A percentile compares a stretch with the other conserved stretches of the same genome.
phyloP scores from a whole-genome alignment of 2,329 filamentous ascomycete genomes.

The Westerdykella sp. region DNA sequence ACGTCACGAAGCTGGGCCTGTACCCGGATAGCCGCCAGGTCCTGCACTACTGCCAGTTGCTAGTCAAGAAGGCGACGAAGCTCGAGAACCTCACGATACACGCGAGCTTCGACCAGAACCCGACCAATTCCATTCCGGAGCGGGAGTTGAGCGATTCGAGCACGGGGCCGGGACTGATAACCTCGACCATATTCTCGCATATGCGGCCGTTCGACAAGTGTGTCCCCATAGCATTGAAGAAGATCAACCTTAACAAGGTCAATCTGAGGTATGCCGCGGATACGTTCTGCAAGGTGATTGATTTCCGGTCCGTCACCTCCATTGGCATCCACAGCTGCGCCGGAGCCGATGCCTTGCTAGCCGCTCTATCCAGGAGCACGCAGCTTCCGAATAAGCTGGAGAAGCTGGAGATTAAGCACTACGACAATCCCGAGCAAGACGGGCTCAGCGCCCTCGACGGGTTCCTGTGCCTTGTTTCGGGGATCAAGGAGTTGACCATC shows the following conservation, averaged over 20 bases:
- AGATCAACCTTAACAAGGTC: slow-evolving; percentile 42
- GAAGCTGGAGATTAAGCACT: slow-evolving; percentile 43
- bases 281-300: slow-evolving; percentile 44
- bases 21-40: slow-evolving; percentile 44
- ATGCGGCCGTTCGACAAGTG: slow-evolving; percentile 44
- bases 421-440: slow-evolving; percentile 45
- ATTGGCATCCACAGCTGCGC: slow-evolving; percentile 42
- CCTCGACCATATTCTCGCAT: slow-evolving; percentile 42
- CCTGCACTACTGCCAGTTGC: slow-evolving; percentile 39
- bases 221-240: slow-evolving; percentile 40
- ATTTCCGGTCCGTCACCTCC: slow-evolving; percentile 40
- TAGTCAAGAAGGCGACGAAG: slow-evolving; percentile 38
- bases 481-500: slow-evolving; percentile 40
- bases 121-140: slow-evolving; percentile 16
- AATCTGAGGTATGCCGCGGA: slow-evolving; percentile 44
- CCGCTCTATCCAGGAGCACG: slow-evolving; percentile 42
- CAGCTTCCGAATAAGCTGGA: slow-evolving; percentile 42
- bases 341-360: slow-evolving; percentile 43
- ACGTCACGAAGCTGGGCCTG: slow-evolving; percentile 41
- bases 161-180: slow-evolving; percentile 43
- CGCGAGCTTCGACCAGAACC: slow-evolving; percentile 40
- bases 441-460: slow-evolving; percentile 43
- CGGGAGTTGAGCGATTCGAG: slow-evolving; percentile 45
- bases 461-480: slow-evolving; percentile 43
- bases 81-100: slow-evolving; percentile 46